phyloP scores from a whole-genome alignment of 345 rosid species.

The Citrus reticulata region DNA sequence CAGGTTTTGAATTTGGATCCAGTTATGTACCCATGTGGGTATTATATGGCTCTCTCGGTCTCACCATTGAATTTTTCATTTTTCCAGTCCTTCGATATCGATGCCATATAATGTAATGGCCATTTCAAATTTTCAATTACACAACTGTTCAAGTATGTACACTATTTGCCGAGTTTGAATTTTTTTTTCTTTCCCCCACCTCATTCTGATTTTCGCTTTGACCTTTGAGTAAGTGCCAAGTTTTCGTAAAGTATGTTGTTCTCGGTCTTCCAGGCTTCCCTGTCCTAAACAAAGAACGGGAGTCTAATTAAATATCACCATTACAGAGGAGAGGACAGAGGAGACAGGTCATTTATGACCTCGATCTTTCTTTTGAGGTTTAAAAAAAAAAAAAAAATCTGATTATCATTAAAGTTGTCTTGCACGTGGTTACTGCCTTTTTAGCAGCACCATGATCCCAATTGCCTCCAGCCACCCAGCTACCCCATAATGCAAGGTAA shows the following conservation, averaged over 20 bases:
- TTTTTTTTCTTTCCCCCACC: not conserved
- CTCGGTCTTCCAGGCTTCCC: not conserved
- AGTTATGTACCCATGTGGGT: not conserved
- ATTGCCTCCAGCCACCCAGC: not conserved
- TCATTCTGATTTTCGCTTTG: not conserved
- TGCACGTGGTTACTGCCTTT: not conserved
- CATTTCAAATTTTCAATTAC: not conserved
- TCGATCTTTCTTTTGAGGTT: not conserved
- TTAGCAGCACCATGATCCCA: not conserved
- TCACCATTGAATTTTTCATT: not conserved
- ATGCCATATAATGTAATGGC: not conserved
- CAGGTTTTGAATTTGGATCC: not conserved
- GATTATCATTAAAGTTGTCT: slow-evolving; percentile 1
- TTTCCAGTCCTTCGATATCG: not conserved
- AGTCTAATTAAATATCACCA: not conserved
- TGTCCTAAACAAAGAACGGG: not conserved
- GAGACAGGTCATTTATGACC: slow-evolving; percentile 13
- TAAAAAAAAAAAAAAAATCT: not conserved
- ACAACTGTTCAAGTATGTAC: not conserved
- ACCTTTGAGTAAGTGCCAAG: not conserved
- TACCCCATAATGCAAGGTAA: not conserved
- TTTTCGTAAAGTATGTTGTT: not conserved
- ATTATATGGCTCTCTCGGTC: not conserved
- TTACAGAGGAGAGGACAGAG: not conserved
- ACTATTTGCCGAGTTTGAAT: not conserved